These are phyloP conservation scores for Tanacetum coccineum DNA, from an alignment of 129 eudicot species.

Conservation along the genomic window DNA sequence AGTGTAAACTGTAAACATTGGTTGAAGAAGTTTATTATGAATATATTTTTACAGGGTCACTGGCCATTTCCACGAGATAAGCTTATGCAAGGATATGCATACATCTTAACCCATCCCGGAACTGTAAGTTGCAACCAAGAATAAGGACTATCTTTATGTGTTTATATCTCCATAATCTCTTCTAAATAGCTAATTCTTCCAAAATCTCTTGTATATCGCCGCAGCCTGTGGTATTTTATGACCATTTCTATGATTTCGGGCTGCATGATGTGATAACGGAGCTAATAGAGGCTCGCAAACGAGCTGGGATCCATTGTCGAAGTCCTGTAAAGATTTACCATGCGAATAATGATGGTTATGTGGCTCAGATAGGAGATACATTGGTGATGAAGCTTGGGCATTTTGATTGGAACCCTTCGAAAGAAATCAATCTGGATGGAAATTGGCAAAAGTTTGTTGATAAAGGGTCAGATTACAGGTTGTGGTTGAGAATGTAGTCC, in stretches of 20 bases:
- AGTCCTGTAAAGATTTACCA: conserved; percentile 58
- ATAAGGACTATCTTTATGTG: neutral
- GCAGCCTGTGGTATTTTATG: conserved; percentile 65
- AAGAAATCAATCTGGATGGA: conserved; percentile 52
- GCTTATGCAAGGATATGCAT: conserved; percentile 69
- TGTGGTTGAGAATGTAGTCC: conserved; percentile 48
- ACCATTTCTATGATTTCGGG: conserved; percentile 62
- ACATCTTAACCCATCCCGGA: conserved; percentile 68
- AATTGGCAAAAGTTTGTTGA: conserved; percentile 62
- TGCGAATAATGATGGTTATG: conserved; percentile 51
- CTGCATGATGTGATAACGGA: conserved; percentile 48
- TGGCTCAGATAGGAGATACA: conserved; percentile 48
- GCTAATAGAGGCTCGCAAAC: conserved; percentile 43
- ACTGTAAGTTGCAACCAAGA: conserved; percentile 35
- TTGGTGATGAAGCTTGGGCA: conserved; percentile 60
- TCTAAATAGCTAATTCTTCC: neutral
- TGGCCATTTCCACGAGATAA: conserved; percentile 72
- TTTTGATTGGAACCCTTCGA: conserved; percentile 57
- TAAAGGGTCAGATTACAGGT: conserved; percentile 51
- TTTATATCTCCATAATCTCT: neutral
- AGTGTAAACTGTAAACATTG: conserved; percentile 10
- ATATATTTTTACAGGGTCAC: conserved; percentile 45
- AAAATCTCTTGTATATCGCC: neutral
- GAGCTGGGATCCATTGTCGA: conserved; percentile 59
- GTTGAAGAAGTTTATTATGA: neutral